These are phyloP conservation scores for Mortierella sp. DNA, from an alignment of 371 early-diverging fungal genomes.

Conservation along the genomic window DNA sequence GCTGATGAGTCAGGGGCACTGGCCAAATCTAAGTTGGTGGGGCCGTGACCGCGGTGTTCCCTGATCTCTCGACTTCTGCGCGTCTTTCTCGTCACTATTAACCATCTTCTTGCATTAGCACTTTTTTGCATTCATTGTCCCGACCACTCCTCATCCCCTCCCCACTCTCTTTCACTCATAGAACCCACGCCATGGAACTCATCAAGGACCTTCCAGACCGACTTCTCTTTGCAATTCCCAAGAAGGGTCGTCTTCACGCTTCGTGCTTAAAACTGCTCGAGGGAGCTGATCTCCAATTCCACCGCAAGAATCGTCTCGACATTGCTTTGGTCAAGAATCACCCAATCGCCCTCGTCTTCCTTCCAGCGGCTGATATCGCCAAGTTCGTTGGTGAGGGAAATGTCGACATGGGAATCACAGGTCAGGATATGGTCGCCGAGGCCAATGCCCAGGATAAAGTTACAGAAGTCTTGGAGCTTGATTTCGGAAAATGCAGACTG, in stretches of 20 bases:
- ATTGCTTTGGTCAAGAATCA: constrained; percentile 95
- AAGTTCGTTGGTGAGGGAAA: constrained; percentile 94
- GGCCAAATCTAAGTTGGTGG: no score
- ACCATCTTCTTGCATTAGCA: no score
- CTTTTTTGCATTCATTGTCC: no score
- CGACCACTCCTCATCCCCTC: no score
- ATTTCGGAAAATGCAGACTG: constrained; percentile 93
- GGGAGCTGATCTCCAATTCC: constrained; percentile 94
- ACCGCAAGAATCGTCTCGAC: constrained; percentile 92
- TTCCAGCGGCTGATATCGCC: constrained; percentile 95
- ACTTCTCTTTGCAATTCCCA: constrained; percentile 94
- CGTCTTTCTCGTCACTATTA: no score
- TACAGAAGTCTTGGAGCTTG: constrained; percentile 78
- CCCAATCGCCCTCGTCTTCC: constrained; percentile 92
- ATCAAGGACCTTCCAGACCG: constrained; percentile 77
- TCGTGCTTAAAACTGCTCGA: constrained; percentile 83
- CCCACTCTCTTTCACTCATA: no score
- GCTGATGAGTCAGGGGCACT: no score
- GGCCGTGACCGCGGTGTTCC: no score
- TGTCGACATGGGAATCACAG: constrained; percentile 96
- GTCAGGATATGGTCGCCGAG: constrained; percentile 94
- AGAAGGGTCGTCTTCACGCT: constrained; percentile 96
- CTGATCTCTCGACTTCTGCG: no score
- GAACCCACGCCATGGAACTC: constrained; percentile 62
- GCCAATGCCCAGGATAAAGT: constrained; percentile 76